Conservation (phyloP, 306 rosid species). For the Ormosia emarginata region DNA sequence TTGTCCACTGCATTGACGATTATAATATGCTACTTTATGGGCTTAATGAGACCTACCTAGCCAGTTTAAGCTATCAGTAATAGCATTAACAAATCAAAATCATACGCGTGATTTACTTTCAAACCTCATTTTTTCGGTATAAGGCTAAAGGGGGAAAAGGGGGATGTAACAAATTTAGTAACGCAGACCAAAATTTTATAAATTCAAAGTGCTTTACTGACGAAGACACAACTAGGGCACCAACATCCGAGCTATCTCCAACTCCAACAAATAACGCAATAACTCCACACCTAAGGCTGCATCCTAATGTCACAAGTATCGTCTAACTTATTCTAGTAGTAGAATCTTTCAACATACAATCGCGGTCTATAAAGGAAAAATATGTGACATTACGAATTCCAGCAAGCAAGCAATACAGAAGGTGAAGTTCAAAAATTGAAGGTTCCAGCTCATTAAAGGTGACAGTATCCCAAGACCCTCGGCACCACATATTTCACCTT, state of each 20-base stretch:
- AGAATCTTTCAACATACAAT: slow-evolving; percentile 29
- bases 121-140: background rate
- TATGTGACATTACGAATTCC: background rate
- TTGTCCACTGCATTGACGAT: background rate
- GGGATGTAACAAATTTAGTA: background rate
- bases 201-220: background rate
- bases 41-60: no score
- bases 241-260: background rate
- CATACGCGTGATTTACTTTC: background rate
- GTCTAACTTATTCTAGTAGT: slow-evolving; percentile 26
- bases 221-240: background rate
- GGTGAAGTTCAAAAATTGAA: background rate
- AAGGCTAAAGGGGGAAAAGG: no score
- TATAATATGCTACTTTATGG: background rate
- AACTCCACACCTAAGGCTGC: slow-evolving; percentile 3
- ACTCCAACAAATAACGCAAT: slow-evolving; percentile 21
- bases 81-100: background rate
- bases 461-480: background rate
- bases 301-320: background rate
- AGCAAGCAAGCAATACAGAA: background rate
- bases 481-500: background rate
- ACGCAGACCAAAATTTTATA: background rate
- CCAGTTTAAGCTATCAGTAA: no score
- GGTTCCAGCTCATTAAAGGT: background rate
- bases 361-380: background rate